These are phyloP conservation scores for Hanseniaspora sp. DNA, from an alignment of 1,139 yeast genomes.

Conservation along the genomic window DNA sequence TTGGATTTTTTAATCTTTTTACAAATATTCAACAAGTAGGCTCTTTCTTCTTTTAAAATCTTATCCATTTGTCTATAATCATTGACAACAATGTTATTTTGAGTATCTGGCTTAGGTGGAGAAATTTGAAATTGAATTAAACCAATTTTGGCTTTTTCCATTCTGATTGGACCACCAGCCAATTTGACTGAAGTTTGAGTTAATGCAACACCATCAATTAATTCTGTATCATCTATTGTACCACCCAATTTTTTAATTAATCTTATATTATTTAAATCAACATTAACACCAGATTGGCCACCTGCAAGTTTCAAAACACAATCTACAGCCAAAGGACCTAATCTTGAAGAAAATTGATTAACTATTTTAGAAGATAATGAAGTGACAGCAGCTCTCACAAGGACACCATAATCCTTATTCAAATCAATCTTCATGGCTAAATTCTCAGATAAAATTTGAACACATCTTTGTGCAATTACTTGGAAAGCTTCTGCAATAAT, in stretches of 20 bases:
- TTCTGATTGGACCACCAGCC: conserved; percentile 93
- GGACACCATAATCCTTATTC: conserved; percentile 57
- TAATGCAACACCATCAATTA: conserved; percentile 85
- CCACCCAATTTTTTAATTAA: conserved; percentile 92
- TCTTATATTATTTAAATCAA: conserved; percentile 79
- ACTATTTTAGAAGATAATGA: conserved; percentile 91
- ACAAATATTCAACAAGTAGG: conserved; percentile 84
- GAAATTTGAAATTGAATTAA: conserved; percentile 90
- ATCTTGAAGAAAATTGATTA: conserved; percentile 70
- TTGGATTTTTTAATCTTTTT: conserved; percentile 93
- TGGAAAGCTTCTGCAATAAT: conserved; percentile 91
- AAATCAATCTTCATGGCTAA: conserved; percentile 74
- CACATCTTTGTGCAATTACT: conserved; percentile 81
- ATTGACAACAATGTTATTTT: conserved; percentile 89
- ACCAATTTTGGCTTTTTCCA: conserved; percentile 89
- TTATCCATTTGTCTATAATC: conserved; percentile 99
- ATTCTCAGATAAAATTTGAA: conserved; percentile 58
- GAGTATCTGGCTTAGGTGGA: conserved; percentile 99
- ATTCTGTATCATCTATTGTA: conserved; percentile 90
- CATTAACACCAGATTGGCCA: conserved; percentile 37
- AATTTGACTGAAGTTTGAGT: conserved; percentile 80
- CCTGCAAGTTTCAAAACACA: conserved; percentile 72
- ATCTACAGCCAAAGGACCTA: conserved; percentile 92
- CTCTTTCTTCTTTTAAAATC: conserved; percentile 93
- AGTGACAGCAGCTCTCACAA: conserved; percentile 86